phyloP scores from a whole-genome alignment of 805 yeast species.

The Nakazawaea peltata region DNA sequence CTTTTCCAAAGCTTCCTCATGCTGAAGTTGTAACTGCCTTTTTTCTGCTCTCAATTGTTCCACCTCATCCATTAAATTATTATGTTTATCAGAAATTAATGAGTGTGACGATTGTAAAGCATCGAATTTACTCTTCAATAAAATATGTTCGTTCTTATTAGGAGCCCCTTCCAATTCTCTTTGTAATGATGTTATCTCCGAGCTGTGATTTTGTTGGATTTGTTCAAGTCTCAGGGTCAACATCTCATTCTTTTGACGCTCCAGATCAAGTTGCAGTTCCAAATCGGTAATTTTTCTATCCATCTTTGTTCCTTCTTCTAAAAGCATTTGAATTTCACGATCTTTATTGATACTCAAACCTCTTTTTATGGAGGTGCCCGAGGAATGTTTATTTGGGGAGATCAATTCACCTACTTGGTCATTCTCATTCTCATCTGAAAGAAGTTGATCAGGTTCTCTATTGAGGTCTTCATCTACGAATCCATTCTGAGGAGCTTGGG shows the following conservation, averaged over 20 bases:
- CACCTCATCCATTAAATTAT: constrained; percentile 1
- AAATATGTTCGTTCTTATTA: constrained; percentile 4
- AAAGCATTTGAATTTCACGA: constrained; percentile 34
- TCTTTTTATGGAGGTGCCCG: constrained; percentile 7
- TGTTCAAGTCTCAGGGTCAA: neutral
- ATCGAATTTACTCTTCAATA: constrained; percentile 8
- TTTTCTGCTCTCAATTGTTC: constrained; percentile 2
- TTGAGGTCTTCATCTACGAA: neutral
- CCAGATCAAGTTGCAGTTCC: constrained; percentile 18
- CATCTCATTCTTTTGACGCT: constrained; percentile 9
- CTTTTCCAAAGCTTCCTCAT: neutral
- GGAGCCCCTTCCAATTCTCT: constrained; percentile 2
- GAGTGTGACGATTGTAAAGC: constrained; percentile 8
- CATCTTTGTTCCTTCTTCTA: constrained; percentile 42
- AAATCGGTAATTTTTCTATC: constrained; percentile 33
- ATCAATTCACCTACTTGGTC: constrained; percentile 5
- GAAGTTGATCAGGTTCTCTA: neutral
- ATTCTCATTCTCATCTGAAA: constrained; percentile 25
- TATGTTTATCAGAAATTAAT: constrained; percentile 2
- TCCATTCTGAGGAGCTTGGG: constrained; percentile 25
- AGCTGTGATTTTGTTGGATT: neutral
- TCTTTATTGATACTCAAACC: constrained; percentile 24
- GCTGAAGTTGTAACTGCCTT: neutral
- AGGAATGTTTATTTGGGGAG: constrained; percentile 3
- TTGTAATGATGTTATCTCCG: neutral